Evolutionary conservation across 345 rosid genomes (phyloP).

Genomic region (Aquilaria yunnanensis): DNA sequence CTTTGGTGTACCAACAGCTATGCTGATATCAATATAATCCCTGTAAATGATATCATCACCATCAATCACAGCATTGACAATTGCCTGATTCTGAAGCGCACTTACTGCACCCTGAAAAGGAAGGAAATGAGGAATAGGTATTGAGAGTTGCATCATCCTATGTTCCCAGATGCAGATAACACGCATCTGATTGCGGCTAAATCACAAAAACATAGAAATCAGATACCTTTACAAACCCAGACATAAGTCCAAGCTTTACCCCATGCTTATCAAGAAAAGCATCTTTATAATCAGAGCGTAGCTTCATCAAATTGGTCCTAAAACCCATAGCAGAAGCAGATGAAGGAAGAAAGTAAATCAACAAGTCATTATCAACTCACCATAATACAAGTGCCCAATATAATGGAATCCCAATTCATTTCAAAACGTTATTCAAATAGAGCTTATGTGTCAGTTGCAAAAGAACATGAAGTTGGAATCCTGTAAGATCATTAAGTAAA

Average conservation of each 20-base stretch:
- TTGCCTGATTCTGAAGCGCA: slow-evolving; percentile 92
- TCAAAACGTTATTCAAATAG: neutral
- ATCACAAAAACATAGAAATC: neutral
- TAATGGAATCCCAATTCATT: neutral
- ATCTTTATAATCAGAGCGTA: slow-evolving; percentile 92
- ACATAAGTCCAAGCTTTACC: slow-evolving; percentile 94
- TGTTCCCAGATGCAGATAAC: neutral
- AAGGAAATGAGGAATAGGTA: neutral
- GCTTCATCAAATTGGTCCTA: slow-evolving; percentile 98
- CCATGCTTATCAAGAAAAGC: slow-evolving; percentile 91
- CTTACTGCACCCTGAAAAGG: slow-evolving; percentile 81
- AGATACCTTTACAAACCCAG: slow-evolving; percentile 84
- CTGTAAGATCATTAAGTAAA: neutral
- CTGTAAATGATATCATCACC: slow-evolving; percentile 96
- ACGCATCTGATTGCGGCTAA: neutral
- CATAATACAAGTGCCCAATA: neutral
- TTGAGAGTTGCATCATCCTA: neutral
- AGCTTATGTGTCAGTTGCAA: neutral
- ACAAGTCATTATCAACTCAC: neutral
- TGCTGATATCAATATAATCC: slow-evolving; percentile 87
- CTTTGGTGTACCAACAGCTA: slow-evolving; percentile 91
- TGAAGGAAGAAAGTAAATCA: slow-evolving; percentile 1
- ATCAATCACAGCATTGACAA: slow-evolving; percentile 93
- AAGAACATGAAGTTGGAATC: too few relatives aligned
- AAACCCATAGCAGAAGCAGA: slow-evolving; percentile 9